Conservation (phyloP, 192 early-diverging fungal species). For the Coemansia sp. region DNA sequence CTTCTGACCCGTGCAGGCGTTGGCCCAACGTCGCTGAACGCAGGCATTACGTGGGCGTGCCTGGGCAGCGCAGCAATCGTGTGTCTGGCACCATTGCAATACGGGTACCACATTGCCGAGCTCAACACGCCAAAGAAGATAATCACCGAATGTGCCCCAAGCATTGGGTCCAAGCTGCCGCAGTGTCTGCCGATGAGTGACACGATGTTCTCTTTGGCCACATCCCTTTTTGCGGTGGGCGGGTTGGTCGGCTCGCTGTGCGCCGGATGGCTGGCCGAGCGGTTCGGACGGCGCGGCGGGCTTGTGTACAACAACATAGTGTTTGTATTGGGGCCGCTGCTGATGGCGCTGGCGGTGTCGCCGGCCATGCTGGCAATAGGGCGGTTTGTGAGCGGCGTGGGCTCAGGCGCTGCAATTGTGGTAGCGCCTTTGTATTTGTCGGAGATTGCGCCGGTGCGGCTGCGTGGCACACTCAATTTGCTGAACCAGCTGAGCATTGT, state of each 20-base stretch:
- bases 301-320: conserved; percentile 66
- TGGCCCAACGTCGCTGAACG: conserved; percentile 24
- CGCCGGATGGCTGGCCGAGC: conserved; percentile 63
- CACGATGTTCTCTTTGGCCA: conserved; percentile 56
- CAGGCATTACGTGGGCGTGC: conserved; percentile 44
- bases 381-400: conserved; percentile 76
- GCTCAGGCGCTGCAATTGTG: conserved; percentile 71
- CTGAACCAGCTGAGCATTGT: conserved; percentile 87
- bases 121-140: conserved; percentile 54
- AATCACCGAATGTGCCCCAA: conserved; percentile 38
- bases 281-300: conserved; percentile 68
- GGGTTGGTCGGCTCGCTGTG: conserved; percentile 70
- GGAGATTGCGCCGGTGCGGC: conserved; percentile 71
- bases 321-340: conserved; percentile 61
- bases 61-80: conserved; percentile 31
- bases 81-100: conserved; percentile 51
- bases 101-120: conserved; percentile 55
- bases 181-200: conserved; percentile 71
- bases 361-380: conserved; percentile 59
- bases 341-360: conserved; percentile 64
- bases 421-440: conserved; percentile 80
- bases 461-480: conserved; percentile 71
- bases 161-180: conserved; percentile 47
- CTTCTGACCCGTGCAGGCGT: conserved; percentile 20
- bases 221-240: conserved; percentile 46